A percentile compares a stretch with the other conserved stretches of the same genome.
These are phyloP conservation scores for Aegilops sharonensis DNA, from an alignment of 176 grass and related monocot genomes.

Conservation along the genomic window DNA sequence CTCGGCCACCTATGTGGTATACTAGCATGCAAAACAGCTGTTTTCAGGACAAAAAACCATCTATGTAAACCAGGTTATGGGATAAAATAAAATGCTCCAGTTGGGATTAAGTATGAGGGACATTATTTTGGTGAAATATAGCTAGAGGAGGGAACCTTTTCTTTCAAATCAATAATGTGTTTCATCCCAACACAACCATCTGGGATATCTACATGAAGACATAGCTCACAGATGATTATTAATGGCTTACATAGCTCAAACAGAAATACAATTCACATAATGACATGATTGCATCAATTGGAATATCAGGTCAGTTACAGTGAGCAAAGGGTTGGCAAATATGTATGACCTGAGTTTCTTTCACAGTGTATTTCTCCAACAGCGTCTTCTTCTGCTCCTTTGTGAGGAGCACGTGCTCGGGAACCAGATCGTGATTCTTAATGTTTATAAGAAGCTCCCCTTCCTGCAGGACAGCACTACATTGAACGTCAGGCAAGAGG, in stretches of 20 bases:
- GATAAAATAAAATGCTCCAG: neutral
- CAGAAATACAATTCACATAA: neutral
- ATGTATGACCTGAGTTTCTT: slow-evolving; percentile 61
- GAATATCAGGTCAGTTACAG: neutral
- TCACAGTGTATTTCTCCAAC: slow-evolving; percentile 73
- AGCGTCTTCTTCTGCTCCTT: slow-evolving; percentile 65
- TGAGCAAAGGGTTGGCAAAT: neutral
- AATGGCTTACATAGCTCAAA: neutral
- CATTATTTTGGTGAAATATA: neutral
- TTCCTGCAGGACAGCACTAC: slow-evolving; percentile 41
- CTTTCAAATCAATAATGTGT: neutral
- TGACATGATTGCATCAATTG: neutral
- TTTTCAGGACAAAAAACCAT: neutral
- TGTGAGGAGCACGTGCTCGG: slow-evolving; percentile 67
- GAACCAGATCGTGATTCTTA: slow-evolving; percentile 70
- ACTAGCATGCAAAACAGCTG: neutral
- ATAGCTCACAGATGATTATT: neutral
- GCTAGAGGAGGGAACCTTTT: neutral
- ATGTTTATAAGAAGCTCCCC: slow-evolving; percentile 92
- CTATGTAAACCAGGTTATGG: neutral
- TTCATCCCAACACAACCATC: neutral
- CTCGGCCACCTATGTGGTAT: neutral
- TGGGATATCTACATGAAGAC: neutral
- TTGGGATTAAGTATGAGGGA: neutral
- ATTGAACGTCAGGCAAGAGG: neutral